Evolutionary conservation across 1,284 basidiomycete species (phyloP).

Genomic region (Coriolopsis trogii): DNA sequence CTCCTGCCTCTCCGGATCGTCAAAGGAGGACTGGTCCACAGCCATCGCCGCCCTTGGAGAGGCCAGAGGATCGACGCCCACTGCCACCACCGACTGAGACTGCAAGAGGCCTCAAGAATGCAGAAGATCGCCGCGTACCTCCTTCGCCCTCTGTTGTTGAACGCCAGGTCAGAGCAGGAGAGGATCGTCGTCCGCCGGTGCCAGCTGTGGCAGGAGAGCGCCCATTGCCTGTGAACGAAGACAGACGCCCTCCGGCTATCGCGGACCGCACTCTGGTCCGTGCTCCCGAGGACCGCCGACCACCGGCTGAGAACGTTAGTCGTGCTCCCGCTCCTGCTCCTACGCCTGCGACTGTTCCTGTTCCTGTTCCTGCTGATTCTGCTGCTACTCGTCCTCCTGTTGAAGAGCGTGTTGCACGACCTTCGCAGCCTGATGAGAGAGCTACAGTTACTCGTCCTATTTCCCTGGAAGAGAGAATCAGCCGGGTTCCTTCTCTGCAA

Average conservation of each 20-base stretch:
- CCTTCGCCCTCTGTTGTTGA: slow-evolving; percentile 2
- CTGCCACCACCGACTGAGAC: not conserved
- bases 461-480: slow-evolving; percentile 34
- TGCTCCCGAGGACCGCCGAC: slow-evolving; percentile 22
- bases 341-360: slow-evolving; percentile 12
- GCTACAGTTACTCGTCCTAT: slow-evolving; percentile 18
- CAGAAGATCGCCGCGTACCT: no score
- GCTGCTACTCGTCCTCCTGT: slow-evolving; percentile 17
- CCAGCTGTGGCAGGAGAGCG: slow-evolving; percentile 8
- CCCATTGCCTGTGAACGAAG: slow-evolving; percentile 5
- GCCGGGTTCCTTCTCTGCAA: slow-evolving; percentile 30
- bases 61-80: slow-evolving; percentile 16
- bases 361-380: slow-evolving; percentile 11
- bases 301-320: slow-evolving; percentile 22
- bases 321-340: slow-evolving; percentile 15
- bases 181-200: slow-evolving; percentile 13
- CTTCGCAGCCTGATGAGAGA: slow-evolving; percentile 24
- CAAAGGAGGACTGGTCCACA: slow-evolving; percentile 13
- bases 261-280: slow-evolving; percentile 18
- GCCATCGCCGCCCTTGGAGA: slow-evolving; percentile 3
- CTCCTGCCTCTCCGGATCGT: slow-evolving; percentile 6
- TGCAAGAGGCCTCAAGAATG: no score
- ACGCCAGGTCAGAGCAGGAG: slow-evolving; percentile 1
- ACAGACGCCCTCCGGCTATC: slow-evolving; percentile 14
- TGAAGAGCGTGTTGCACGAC: slow-evolving; percentile 25